Conservation (phyloP, 768 basidiomycete genomes). For the Termitomyces eurrhizus region DNA sequence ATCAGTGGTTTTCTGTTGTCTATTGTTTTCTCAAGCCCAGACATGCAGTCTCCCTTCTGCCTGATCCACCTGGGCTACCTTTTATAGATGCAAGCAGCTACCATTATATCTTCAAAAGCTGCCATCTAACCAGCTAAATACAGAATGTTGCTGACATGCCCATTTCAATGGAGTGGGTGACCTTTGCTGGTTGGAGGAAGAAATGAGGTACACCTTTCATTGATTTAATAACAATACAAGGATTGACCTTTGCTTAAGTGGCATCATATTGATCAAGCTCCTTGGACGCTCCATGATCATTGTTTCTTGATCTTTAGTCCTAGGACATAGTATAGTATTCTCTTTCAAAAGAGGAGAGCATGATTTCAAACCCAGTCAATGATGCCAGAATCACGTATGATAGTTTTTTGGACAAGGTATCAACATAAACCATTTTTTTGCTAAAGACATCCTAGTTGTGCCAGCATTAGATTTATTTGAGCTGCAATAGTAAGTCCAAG, state of each 20-base stretch:
- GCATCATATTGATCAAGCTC: slow-evolving; percentile 32
- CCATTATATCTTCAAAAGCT: background rate
- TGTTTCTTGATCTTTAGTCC: too few species aligned
- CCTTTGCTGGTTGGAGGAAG: slow-evolving; percentile 47
- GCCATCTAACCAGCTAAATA: background rate
- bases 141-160: slow-evolving; percentile 50
- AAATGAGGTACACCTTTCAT: slow-evolving; percentile 38
- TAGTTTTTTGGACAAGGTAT: too few species aligned
- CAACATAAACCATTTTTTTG: too few species aligned
- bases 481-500: too few species aligned
- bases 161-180: slow-evolving; percentile 39
- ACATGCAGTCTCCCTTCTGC: slow-evolving; percentile 25
- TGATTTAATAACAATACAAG: background rate
- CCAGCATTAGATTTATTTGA: too few species aligned
- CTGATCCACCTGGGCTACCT: slow-evolving; percentile 35
- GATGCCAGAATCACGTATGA: too few species aligned
- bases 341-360: too few species aligned
- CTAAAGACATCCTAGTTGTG: too few species aligned
- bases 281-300: slow-evolving; percentile 46
- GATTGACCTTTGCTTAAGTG: slow-evolving; percentile 26
- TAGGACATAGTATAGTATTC: too few species aligned
- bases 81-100: slow-evolving; percentile 8
- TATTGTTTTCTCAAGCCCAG: slow-evolving; percentile 19
- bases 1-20: slow-evolving; percentile 9
- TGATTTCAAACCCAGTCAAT: too few species aligned